phyloP scores from a whole-genome alignment of 78 protist species.

The Cyanophora paradoxa region DNA sequence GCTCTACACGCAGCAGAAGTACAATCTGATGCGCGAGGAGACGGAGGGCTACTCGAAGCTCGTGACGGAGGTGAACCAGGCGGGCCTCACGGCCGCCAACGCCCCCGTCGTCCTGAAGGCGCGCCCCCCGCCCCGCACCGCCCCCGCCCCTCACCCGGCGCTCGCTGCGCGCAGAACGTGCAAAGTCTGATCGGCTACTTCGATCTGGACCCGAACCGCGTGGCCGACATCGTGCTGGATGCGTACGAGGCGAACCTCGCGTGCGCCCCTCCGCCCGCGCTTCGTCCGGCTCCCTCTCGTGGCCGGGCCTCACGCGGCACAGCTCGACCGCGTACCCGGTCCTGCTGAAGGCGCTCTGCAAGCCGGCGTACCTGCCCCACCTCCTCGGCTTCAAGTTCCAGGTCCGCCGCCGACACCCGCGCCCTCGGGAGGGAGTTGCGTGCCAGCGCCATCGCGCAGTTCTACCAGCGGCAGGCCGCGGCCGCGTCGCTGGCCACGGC shows the following conservation, averaged over 20 bases:
- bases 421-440: too few species aligned
- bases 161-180: not conserved
- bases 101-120: too few species aligned
- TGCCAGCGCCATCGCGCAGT: too few species aligned
- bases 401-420: too few species aligned
- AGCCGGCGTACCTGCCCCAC: not conserved
- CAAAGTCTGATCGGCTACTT: constrained; percentile 46
- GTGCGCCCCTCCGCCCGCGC: not conserved
- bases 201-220: constrained; percentile 72
- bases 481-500: too few species aligned
- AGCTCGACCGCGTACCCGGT: too few species aligned
- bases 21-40: constrained; percentile 65
- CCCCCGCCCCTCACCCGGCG: constrained; percentile 2
- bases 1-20: constrained; percentile 42
- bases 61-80: constrained; percentile 2
- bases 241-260: constrained; percentile 32
- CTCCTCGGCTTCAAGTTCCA: constrained; percentile 42
- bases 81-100: not conserved
- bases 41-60: constrained; percentile 70
- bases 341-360: not conserved
- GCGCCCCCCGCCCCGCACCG: not conserved
- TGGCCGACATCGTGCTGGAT: constrained; percentile 56
- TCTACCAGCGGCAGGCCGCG: too few species aligned
- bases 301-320: not conserved
- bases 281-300: not conserved